These are phyloP conservation scores for Anaeramoeba flamelloides DNA, from an alignment of 78 protist genomes.

Conservation along the genomic window DNA sequence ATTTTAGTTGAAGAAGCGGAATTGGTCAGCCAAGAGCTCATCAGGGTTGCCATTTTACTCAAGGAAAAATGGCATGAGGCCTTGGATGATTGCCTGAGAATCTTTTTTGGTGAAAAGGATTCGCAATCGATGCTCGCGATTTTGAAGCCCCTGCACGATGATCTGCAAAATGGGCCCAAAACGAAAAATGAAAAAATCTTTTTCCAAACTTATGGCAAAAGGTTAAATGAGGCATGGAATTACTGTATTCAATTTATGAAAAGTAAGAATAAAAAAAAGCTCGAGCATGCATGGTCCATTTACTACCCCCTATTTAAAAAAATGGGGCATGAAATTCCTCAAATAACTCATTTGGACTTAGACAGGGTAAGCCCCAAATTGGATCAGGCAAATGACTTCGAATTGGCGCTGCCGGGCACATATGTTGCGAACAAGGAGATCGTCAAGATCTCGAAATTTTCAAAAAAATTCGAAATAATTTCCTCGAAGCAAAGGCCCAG, in stretches of 20 bases:
- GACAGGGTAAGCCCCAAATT: conserved; percentile 65
- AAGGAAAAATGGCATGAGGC: conserved; percentile 94
- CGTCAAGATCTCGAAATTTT: neutral
- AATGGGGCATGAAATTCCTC: neutral
- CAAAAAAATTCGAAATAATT: neutral
- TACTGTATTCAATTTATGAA: neutral
- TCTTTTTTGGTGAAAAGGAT: conserved; percentile 66
- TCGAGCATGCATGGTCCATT: neutral
- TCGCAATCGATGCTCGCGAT: conserved; percentile 46
- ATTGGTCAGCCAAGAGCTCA: conserved; percentile 73
- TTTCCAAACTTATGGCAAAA: neutral
- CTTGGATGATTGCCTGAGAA: conserved; percentile 80
- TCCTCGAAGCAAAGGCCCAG: neutral
- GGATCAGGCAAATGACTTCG: conserved; percentile 45
- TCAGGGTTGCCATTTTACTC: conserved; percentile 92
- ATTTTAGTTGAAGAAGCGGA: conserved; percentile 47
- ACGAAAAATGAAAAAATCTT: neutral
- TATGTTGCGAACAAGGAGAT: conserved; percentile 14
- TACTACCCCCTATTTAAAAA: neutral
- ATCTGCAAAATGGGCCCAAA: neutral
- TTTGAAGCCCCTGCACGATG: conserved; percentile 2
- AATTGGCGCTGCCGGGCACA: conserved; percentile 89
- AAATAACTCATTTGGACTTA: conserved; percentile 48
- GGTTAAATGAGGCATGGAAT: neutral
- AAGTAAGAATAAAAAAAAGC: neutral